Conservation (phyloP, 1,284 basidiomycete species). For the Prillingera fragicola region DNA sequence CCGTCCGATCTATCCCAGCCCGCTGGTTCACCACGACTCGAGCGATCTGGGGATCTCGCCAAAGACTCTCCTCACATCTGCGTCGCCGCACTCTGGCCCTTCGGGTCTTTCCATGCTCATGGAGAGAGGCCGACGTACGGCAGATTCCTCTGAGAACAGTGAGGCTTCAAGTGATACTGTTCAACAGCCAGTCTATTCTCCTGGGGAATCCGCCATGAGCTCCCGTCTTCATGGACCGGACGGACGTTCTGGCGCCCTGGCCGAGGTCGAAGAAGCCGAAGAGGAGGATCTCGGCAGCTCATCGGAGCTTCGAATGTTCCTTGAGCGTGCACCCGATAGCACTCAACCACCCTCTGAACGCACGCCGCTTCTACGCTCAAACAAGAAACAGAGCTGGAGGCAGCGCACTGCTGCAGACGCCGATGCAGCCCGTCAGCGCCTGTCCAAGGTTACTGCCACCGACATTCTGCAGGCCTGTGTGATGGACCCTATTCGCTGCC, state of each 20-base stretch:
- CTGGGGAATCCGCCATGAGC: too few relatives aligned
- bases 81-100: constrained; percentile 23
- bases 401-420: constrained; percentile 10
- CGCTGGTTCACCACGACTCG: constrained; percentile 21
- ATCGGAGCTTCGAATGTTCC: constrained; percentile 12
- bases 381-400: constrained; percentile 14
- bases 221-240: too few relatives aligned
- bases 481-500: constrained; percentile 49
- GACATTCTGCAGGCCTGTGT: constrained; percentile 46
- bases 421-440: constrained; percentile 7
- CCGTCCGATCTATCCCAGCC: constrained; percentile 27
- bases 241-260: background rate
- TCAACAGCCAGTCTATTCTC: too few relatives aligned
- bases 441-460: constrained; percentile 33
- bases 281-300: constrained; percentile 8
- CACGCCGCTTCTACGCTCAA: constrained; percentile 12
- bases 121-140: constrained; percentile 25
- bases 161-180: too few relatives aligned
- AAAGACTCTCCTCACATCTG: constrained; percentile 9
- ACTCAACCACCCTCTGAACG: constrained; percentile 5
- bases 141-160: too few relatives aligned
- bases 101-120: constrained; percentile 41
- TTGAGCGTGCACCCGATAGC: constrained; percentile 5
- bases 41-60: constrained; percentile 17
- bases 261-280: constrained; percentile 11